phyloP scores from a whole-genome alignment of 495 filamentous ascomycete species.

The Recurvomyces mirabilis region DNA sequence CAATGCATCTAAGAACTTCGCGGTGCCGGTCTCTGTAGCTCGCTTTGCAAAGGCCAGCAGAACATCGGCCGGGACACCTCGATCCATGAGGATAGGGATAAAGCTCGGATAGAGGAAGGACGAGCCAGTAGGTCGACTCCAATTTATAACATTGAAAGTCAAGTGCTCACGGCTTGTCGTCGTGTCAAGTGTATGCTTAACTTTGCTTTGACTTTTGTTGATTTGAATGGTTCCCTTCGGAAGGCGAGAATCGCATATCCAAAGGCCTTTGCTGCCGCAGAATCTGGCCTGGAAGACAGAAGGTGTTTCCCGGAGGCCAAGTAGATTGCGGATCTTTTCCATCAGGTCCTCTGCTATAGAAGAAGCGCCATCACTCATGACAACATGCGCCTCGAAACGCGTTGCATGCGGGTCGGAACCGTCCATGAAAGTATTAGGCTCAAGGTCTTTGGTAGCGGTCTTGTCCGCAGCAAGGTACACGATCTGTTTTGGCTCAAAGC shows the following conservation, averaged over 20 bases:
- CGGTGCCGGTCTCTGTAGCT: conserved; percentile 46
- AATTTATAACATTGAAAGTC: conserved; percentile 64
- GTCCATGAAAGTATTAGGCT: too few relatives aligned
- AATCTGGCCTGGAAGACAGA: conserved; percentile 73
- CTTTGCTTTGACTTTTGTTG: conserved; percentile 70
- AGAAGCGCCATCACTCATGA: too few relatives aligned
- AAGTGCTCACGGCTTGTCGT: conserved; percentile 39
- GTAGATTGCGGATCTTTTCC: conserved; percentile 4
- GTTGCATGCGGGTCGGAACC: too few relatives aligned
- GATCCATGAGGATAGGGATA: conserved; percentile 61
- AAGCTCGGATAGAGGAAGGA: conserved; percentile 68
- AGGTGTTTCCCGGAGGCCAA: conserved; percentile 36
- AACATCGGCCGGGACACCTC: conserved; percentile 43
- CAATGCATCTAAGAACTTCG: conserved; percentile 42
- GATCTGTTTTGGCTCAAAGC: conserved; percentile 24
- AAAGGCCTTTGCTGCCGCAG: conserved; percentile 78
- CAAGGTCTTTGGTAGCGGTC: too few relatives aligned
- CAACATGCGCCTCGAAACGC: too few relatives aligned
- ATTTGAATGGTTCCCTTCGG: conserved; percentile 57
- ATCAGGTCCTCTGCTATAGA: too few relatives aligned
- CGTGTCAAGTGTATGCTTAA: conserved; percentile 39
- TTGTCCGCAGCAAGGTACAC: conserved; percentile 13
- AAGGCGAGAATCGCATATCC: conserved; percentile 53
- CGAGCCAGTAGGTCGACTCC: conserved; percentile 48
- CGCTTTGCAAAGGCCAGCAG: conserved; percentile 49